Evolutionary conservation across 768 basidiomycete genomes (phyloP).

Genomic region (Russula brevipes): DNA sequence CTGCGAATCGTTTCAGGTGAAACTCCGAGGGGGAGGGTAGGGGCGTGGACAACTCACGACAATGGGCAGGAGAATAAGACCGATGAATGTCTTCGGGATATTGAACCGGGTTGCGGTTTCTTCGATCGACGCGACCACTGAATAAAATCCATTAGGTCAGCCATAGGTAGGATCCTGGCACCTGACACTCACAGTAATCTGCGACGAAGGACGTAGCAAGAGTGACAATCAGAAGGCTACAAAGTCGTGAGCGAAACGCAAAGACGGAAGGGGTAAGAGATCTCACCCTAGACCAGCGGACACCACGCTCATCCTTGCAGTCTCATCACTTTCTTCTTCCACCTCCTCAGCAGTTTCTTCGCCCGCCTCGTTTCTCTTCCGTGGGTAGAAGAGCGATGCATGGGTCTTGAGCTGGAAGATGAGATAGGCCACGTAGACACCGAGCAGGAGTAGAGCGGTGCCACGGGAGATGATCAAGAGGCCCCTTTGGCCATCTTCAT

Average conservation of each 20-base stretch:
- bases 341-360: slow-evolving; percentile 26
- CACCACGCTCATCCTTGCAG: slow-evolving; percentile 59
- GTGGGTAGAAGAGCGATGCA: slow-evolving; percentile 49
- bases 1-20: slow-evolving; percentile 33
- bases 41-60: slow-evolving; percentile 48
- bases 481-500: slow-evolving; percentile 36
- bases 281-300: slow-evolving; percentile 54
- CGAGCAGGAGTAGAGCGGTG: slow-evolving; percentile 68
- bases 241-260: background rate
- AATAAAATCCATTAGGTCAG: background rate
- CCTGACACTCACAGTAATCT: slow-evolving; percentile 62
- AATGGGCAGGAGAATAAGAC: slow-evolving; percentile 80
- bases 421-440: slow-evolving; percentile 55
- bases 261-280: background rate
- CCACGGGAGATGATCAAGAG: slow-evolving; percentile 74
- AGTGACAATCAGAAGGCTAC: slow-evolving; percentile 68
- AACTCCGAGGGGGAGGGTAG: background rate
- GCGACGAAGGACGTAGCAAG: slow-evolving; percentile 85
- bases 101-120: slow-evolving; percentile 77
- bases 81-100: slow-evolving; percentile 83
- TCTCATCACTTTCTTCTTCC: slow-evolving; percentile 39
- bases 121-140: slow-evolving; percentile 89
- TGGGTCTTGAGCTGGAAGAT: slow-evolving; percentile 54
- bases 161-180: background rate
- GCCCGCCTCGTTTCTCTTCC: background rate